phyloP scores from a whole-genome alignment of 805 yeast genomes.

The Yarrowia sp. region DNA sequence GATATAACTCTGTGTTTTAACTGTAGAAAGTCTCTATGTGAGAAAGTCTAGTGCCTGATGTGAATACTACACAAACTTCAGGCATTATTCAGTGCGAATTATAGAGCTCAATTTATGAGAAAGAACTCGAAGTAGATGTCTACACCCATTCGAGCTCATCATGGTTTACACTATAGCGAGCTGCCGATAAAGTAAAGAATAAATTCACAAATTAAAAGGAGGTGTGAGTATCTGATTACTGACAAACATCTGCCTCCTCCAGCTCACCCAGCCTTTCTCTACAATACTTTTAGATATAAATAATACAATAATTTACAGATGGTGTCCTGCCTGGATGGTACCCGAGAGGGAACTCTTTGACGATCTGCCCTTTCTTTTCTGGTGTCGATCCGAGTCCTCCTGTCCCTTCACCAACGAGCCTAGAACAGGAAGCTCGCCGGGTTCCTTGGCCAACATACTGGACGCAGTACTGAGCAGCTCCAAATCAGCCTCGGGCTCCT shows the following conservation, averaged over 20 bases:
- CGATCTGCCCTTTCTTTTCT: slow-evolving; percentile 11
- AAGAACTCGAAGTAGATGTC: no score
- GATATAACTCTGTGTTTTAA: neutral
- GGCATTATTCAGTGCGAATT: no score
- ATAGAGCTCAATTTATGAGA: no score
- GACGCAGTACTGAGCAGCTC: slow-evolving; percentile 29
- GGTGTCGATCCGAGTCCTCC: slow-evolving; percentile 23
- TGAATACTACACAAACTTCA: no score
- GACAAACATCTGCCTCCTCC: no score
- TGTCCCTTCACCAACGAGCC: neutral
- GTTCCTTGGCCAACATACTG: slow-evolving; percentile 33
- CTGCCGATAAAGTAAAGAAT: no score
- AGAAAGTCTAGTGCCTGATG: no score
- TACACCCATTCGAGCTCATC: no score
- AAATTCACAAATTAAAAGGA: no score
- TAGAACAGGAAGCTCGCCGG: slow-evolving; percentile 12
- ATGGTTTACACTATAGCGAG: no score
- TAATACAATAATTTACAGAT: slow-evolving; percentile 37
- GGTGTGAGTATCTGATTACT: no score
- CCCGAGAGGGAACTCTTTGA: slow-evolving; percentile 33
- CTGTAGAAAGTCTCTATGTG: neutral
- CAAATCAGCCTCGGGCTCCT: slow-evolving; percentile 25
- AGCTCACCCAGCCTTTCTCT: no score
- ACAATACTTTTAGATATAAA: neutral
- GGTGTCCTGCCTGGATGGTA: slow-evolving; percentile 27